These are phyloP conservation scores for Bruguiera parviflora DNA, from an alignment of 345 rosid species.

Conservation along the genomic window DNA sequence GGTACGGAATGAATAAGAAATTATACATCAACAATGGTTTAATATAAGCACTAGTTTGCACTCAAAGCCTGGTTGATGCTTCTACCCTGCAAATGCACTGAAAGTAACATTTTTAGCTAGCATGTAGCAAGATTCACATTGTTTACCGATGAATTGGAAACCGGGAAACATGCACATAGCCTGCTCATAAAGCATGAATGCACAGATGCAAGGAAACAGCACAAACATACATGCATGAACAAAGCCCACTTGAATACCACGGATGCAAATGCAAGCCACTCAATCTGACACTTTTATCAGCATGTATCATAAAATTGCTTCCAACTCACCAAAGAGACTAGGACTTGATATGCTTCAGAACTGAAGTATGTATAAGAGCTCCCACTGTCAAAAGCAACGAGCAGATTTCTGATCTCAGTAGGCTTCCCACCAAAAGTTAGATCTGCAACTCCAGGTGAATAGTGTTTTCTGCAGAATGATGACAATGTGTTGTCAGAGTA, in stretches of 20 bases:
- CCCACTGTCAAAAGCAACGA: constrained; percentile 75
- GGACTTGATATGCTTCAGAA: constrained; percentile 40
- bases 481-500: constrained; percentile 5
- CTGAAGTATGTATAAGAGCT: constrained; percentile 83
- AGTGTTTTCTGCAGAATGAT: constrained; percentile 49
- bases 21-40: no score
- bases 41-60: no score
- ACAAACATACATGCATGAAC: constrained; percentile 16
- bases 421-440: constrained; percentile 57
- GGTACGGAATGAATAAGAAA: no score
- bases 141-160: no score
- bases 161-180: no score
- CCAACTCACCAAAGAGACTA: constrained; percentile 52
- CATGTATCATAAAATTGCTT: neutral
- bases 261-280: neutral
- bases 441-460: constrained; percentile 78
- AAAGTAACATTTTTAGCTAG: no score
- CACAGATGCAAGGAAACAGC: constrained; percentile 19
- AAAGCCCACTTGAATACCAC: neutral
- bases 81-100: no score
- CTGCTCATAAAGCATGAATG: no score
- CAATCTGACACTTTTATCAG: neutral
- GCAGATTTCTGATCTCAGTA: constrained; percentile 58
- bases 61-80: no score
- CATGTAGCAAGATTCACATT: no score